Evolutionary conservation across 1,284 basidiomycete species (phyloP).

Genomic region (Vanrija sp.): DNA sequence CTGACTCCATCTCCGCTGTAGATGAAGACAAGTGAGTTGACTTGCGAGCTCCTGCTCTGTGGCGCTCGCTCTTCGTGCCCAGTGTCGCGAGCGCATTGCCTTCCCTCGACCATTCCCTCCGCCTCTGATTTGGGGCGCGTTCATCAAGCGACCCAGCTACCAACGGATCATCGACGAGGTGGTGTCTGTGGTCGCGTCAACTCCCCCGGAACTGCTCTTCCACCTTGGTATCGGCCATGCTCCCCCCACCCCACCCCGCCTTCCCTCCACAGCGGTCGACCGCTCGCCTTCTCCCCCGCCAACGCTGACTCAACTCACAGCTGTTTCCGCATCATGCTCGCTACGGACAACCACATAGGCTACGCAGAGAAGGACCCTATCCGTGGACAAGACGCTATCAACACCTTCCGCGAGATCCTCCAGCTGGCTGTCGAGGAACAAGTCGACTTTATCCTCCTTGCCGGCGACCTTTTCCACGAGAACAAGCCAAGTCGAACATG

Average conservation of each 20-base stretch:
- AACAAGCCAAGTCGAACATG: slow-evolving; percentile 90
- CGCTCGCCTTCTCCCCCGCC: neutral
- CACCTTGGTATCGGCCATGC: too few species aligned
- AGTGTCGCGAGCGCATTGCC: neutral
- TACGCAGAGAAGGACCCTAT: slow-evolving; percentile 93
- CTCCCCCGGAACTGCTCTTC: too few species aligned
- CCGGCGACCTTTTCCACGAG: slow-evolving; percentile 96
- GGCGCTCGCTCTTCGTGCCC: neutral
- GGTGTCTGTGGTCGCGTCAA: too few species aligned
- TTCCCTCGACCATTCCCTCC: too few species aligned
- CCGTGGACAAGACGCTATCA: slow-evolving; percentile 89
- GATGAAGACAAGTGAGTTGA: slow-evolving; percentile 7
- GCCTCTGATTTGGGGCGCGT: too few species aligned
- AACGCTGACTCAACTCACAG: slow-evolving; percentile 16
- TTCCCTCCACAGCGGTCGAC: too few species aligned
- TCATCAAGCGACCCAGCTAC: too few species aligned
- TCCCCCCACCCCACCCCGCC: slow-evolving; percentile 27
- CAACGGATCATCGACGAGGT: too few species aligned
- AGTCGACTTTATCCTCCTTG: slow-evolving; percentile 89
- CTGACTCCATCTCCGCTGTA: neutral
- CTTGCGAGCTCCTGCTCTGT: too few species aligned
- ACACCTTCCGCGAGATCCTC: slow-evolving; percentile 90
- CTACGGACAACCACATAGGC: slow-evolving; percentile 94
- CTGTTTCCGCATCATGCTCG: slow-evolving; percentile 73
- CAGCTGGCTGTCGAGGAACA: slow-evolving; percentile 83